A percentile compares a stretch with the other conserved stretches of the same genome.
Conservation (phyloP, 176 grass and related monocot genomes). For the Rhipidocladum racemiflorum region DNA sequence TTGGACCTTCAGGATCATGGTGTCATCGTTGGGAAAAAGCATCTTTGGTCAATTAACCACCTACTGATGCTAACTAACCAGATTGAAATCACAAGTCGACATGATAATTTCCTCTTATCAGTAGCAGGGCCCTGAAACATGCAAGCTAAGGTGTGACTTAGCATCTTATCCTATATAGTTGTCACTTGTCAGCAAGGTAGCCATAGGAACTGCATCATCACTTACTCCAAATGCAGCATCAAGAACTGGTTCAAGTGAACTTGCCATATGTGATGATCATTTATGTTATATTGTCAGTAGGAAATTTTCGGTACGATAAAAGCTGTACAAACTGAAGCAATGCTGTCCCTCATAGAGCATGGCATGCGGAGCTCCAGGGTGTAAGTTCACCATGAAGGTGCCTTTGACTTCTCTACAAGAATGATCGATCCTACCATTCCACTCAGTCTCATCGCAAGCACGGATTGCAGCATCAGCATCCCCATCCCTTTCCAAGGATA, state of each 20-base stretch:
- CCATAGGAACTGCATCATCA: constrained; percentile 48
- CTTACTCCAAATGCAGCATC: constrained; percentile 50
- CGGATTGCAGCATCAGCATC: constrained; percentile 88
- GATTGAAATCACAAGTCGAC: neutral
- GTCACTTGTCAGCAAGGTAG: constrained; percentile 38
- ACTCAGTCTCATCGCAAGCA: no score
- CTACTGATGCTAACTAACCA: neutral
- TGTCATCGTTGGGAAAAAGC: neutral
- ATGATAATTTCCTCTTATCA: constrained; percentile 39
- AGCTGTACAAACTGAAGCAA: constrained; percentile 37
- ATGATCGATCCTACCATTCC: constrained; percentile 88
- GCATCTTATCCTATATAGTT: constrained; percentile 44
- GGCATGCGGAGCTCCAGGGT: neutral
- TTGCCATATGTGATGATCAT: constrained; percentile 48
- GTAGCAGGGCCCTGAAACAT: constrained; percentile 65
- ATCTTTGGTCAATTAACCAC: neutral
- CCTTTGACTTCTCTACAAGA: constrained; percentile 87
- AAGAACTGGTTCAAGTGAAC: constrained; percentile 50
- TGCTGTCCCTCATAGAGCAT: neutral
- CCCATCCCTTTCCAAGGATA: constrained; percentile 73
- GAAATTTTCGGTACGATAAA: constrained; percentile 34
- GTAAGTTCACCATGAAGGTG: constrained; percentile 47
- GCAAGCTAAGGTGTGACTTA: constrained; percentile 49
- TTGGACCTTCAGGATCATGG: neutral
- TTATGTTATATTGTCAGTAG: constrained; percentile 50